Conservation (phyloP, 2,329 filamentous ascomycete species). For the Neofusicoccum umdonicola region DNA sequence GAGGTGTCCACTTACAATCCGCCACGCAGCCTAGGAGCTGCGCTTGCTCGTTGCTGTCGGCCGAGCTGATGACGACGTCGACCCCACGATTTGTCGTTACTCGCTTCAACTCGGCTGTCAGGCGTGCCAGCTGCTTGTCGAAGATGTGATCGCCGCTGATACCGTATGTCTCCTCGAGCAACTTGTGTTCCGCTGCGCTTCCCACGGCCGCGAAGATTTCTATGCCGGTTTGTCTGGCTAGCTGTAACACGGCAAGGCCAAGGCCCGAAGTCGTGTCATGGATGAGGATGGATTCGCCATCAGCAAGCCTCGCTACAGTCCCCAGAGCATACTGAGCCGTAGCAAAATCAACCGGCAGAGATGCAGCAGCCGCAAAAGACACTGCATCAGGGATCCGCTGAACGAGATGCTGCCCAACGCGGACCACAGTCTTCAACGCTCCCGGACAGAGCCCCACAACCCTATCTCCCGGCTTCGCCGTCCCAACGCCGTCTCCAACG, state of each 20-base stretch:
- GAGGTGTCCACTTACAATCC: too few species aligned
- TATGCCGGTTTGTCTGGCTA: slow-evolving; percentile 14
- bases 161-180: not conserved
- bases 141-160: slow-evolving; percentile 2
- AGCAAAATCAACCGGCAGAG: not conserved
- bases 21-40: not conserved
- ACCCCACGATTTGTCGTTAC: slow-evolving; percentile 8
- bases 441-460: too few species aligned
- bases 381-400: not conserved
- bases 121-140: not conserved
- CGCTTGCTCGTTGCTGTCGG: too few species aligned
- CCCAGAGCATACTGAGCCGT: slow-evolving; percentile 20
- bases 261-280: slow-evolving; percentile 20
- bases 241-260: slow-evolving; percentile 20
- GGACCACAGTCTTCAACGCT: not conserved
- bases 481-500: too few species aligned
- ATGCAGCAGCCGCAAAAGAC: not conserved
- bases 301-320: slow-evolving; percentile 19
- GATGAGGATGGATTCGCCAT: slow-evolving; percentile 28
- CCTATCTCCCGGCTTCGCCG: too few species aligned
- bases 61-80: not conserved
- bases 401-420: not conserved
- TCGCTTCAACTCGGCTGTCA: too few species aligned
- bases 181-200: slow-evolving; percentile 7
- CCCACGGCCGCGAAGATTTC: slow-evolving; percentile 19